phyloP scores from a whole-genome alignment of 495 filamentous ascomycete species.

The Penicillium waksmanii region DNA sequence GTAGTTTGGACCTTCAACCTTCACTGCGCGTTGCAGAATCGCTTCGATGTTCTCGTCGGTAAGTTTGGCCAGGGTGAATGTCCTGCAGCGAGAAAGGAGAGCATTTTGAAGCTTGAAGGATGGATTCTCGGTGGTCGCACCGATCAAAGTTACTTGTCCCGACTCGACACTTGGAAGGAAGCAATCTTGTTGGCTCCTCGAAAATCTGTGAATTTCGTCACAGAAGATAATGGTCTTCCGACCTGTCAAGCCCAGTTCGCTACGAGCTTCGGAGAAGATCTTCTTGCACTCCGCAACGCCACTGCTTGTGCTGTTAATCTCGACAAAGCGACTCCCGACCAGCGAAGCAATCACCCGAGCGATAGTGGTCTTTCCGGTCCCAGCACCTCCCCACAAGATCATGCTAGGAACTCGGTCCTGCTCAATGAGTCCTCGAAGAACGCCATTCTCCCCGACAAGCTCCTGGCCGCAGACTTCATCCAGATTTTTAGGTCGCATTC shows the following conservation, averaged over 20 bases:
- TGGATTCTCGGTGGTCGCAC: slow-evolving; percentile 96
- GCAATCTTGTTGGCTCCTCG: slow-evolving; percentile 91
- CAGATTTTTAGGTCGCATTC: slow-evolving; percentile 83
- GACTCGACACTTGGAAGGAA: slow-evolving; percentile 92
- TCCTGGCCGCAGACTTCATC: slow-evolving; percentile 92
- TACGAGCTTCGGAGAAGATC: slow-evolving; percentile 83
- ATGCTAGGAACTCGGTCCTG: slow-evolving; percentile 86
- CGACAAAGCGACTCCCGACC: slow-evolving; percentile 83
- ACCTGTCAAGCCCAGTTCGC: slow-evolving; percentile 79
- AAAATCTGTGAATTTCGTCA: slow-evolving; percentile 96
- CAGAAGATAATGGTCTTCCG: slow-evolving; percentile 96
- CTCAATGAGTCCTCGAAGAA: slow-evolving; percentile 89
- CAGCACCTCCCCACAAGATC: slow-evolving; percentile 91
- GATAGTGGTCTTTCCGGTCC: slow-evolving; percentile 96
- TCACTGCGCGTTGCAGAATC: slow-evolving; percentile 76
- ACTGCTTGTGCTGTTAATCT: slow-evolving; percentile 91
- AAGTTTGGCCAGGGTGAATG: slow-evolving; percentile 81
- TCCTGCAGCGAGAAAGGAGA: slow-evolving; percentile 84
- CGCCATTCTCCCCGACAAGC: slow-evolving; percentile 79
- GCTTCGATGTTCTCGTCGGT: slow-evolving; percentile 67
- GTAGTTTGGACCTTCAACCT: slow-evolving; percentile 60
- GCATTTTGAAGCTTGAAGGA: slow-evolving; percentile 92
- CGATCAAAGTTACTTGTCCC: slow-evolving; percentile 88
- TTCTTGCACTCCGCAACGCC: slow-evolving; percentile 96
- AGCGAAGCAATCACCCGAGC: slow-evolving; percentile 87